phyloP scores from a whole-genome alignment of 2,329 filamentous ascomycete genomes.

The Ceratocystis lukuohia region DNA sequence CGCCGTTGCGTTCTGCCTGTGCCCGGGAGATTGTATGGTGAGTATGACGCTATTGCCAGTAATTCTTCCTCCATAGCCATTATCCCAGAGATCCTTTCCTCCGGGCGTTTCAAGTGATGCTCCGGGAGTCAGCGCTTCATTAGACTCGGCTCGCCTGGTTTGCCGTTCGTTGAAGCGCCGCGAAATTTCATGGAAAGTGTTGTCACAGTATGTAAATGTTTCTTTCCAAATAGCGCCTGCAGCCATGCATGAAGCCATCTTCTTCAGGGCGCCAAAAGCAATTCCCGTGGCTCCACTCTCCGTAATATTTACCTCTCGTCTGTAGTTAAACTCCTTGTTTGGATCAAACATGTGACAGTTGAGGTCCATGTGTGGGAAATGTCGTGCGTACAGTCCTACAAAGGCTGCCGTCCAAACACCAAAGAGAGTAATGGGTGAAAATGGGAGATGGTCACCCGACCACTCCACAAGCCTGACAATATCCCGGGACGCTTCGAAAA shows the following conservation, averaged over 20 bases:
- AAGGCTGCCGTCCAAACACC: conserved; percentile 55
- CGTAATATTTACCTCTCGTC: conserved; percentile 23
- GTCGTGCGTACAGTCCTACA: conserved; percentile 49
- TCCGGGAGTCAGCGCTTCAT: conserved; percentile 25
- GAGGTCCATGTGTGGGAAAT: conserved; percentile 57
- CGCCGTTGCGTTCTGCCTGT: conserved; percentile 1
- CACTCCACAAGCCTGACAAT: conserved; percentile 52
- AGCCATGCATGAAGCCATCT: conserved; percentile 39
- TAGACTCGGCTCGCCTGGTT: conserved; percentile 17
- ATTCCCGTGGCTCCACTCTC: conserved; percentile 33
- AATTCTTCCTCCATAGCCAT: conserved; percentile 26
- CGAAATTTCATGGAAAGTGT: conserved; percentile 34
- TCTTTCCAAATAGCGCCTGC: conserved; percentile 45
- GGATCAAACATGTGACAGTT: conserved; percentile 37
- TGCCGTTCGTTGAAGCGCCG: conserved; percentile 31
- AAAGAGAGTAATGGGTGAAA: conserved; percentile 55
- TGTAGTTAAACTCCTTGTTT: conserved; percentile 24
- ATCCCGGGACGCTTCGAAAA: conserved; percentile 49
- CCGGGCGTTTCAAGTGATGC: conserved; percentile 26
- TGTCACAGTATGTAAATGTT: conserved; percentile 40
- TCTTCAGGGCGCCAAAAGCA: conserved; percentile 36
- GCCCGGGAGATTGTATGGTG: conserved; percentile 13
- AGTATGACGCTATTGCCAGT: conserved; percentile 34
- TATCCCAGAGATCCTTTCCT: conserved; percentile 19
- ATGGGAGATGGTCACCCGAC: conserved; percentile 47